phyloP scores from a whole-genome alignment of 1,284 basidiomycete species.

The Ceratobasidium sp. region DNA sequence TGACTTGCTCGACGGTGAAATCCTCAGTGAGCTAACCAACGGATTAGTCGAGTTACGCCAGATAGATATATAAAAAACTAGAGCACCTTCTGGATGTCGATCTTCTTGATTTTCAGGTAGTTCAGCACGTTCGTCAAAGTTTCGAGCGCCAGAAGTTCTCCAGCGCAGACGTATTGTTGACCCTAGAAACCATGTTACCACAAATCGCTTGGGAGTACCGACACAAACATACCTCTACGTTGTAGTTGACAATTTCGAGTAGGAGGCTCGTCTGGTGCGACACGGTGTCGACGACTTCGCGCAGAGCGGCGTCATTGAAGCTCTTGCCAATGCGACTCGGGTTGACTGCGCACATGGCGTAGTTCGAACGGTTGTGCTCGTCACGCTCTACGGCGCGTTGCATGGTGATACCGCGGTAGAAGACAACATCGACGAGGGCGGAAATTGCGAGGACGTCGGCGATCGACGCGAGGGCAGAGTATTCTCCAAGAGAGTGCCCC shows the following conservation, averaged over 20 bases:
- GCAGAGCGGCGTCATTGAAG: slow-evolving; percentile 90
- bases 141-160: slow-evolving; percentile 91
- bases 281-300: slow-evolving; percentile 94
- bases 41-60: slow-evolving; percentile 30
- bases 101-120: slow-evolving; percentile 95
- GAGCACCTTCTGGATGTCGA: slow-evolving; percentile 90
- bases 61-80: background rate
- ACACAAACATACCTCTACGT: slow-evolving; percentile 77
- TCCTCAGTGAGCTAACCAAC: slow-evolving; percentile 75
- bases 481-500: slow-evolving; percentile 97
- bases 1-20: slow-evolving; percentile 85
- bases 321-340: slow-evolving; percentile 92
- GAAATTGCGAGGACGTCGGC: slow-evolving; percentile 95
- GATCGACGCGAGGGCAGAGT: slow-evolving; percentile 96
- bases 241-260: slow-evolving; percentile 96
- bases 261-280: slow-evolving; percentile 77
- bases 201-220: slow-evolving; percentile 34
- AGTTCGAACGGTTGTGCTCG: slow-evolving; percentile 89
- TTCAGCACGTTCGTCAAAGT: slow-evolving; percentile 96
- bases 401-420: slow-evolving; percentile 99
- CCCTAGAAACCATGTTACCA: slow-evolving; percentile 56
- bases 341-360: slow-evolving; percentile 99
- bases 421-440: slow-evolving; percentile 96
- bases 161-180: slow-evolving; percentile 97
- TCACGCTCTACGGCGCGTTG: slow-evolving; percentile 97